Percentiles rank a stretch among this genome's conserved stretches.
These are phyloP conservation scores for Amanita rubescens DNA, from an alignment of 768 basidiomycete species.

Conservation along the genomic window DNA sequence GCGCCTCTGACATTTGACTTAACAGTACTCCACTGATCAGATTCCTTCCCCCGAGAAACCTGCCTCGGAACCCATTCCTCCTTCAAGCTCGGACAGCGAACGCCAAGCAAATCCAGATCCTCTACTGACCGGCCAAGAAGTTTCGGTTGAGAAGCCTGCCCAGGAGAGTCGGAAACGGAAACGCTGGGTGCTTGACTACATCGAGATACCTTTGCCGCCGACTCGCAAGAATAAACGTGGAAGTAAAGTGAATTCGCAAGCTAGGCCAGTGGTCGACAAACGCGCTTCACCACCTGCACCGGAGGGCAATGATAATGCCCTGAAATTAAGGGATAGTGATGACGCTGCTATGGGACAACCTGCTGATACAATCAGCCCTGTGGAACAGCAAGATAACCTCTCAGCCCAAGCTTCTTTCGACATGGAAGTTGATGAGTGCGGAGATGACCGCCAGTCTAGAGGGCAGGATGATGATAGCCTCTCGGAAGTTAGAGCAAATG, in stretches of 20 bases:
- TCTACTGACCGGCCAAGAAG: not conserved
- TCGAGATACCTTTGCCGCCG: not conserved
- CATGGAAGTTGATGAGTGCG: too few species aligned
- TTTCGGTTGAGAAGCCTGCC: not conserved
- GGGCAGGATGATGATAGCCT: too few species aligned
- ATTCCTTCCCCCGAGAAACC: not conserved
- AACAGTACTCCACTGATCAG: not conserved
- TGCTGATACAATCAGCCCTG: too few species aligned
- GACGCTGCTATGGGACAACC: too few species aligned
- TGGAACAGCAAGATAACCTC: too few species aligned
- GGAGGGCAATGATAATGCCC: too few species aligned
- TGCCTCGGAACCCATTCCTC: not conserved
- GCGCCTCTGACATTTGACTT: not conserved
- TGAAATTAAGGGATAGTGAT: too few species aligned
- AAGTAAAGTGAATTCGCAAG: not conserved
- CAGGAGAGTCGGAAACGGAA: not conserved
- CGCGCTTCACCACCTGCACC: not conserved
- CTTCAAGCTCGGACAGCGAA: not conserved
- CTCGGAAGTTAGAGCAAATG: too few species aligned
- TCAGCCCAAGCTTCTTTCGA: too few species aligned
- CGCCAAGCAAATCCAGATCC: not conserved
- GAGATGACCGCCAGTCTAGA: too few species aligned
- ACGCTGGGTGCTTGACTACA: not conserved
- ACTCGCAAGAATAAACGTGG: not conserved
- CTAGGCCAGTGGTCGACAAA: not conserved